These are phyloP conservation scores for Colletotrichum destructivum DNA, from an alignment of 2,329 filamentous ascomycete species.

Conservation along the genomic window DNA sequence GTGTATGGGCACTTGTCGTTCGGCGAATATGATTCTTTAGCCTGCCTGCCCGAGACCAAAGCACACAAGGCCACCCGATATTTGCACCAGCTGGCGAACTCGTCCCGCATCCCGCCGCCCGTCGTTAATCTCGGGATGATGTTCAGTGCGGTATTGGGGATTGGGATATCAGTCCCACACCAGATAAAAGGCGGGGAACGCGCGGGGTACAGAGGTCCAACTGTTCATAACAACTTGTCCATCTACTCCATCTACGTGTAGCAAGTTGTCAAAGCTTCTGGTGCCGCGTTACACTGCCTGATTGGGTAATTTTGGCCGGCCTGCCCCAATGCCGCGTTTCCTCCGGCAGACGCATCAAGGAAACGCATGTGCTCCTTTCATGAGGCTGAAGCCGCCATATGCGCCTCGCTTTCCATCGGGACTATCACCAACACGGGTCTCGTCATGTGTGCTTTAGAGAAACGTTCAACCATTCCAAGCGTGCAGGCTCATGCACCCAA, in stretches of 20 bases:
- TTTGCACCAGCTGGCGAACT: not conserved
- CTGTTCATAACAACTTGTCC: slow-evolving; percentile 1
- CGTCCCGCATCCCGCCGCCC: not conserved
- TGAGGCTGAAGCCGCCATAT: slow-evolving; percentile 1
- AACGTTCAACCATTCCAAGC: not conserved
- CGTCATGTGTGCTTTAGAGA: not conserved
- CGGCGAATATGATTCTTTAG: too few species aligned
- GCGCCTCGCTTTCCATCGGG: not conserved
- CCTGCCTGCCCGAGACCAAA: not conserved
- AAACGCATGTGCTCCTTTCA: not conserved
- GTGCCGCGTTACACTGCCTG: slow-evolving; percentile 21
- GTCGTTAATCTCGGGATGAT: slow-evolving; percentile 19
- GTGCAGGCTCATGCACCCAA: slow-evolving; percentile 19
- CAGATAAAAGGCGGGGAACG: slow-evolving; percentile 38
- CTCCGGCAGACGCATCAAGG: not conserved
- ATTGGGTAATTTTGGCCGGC: slow-evolving; percentile 23
- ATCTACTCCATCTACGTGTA: too few species aligned
- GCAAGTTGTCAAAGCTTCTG: not conserved
- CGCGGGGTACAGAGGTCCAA: slow-evolving; percentile 29
- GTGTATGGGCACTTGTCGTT: not conserved
- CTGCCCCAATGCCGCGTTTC: not conserved
- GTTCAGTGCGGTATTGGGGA: slow-evolving; percentile 12
- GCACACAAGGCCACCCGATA: not conserved
- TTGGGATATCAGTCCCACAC: slow-evolving; percentile 15
- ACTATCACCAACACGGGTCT: not conserved